Evolutionary conservation across 83 land plant genomes (phyloP).

Genomic region (Larix sibirica): DNA sequence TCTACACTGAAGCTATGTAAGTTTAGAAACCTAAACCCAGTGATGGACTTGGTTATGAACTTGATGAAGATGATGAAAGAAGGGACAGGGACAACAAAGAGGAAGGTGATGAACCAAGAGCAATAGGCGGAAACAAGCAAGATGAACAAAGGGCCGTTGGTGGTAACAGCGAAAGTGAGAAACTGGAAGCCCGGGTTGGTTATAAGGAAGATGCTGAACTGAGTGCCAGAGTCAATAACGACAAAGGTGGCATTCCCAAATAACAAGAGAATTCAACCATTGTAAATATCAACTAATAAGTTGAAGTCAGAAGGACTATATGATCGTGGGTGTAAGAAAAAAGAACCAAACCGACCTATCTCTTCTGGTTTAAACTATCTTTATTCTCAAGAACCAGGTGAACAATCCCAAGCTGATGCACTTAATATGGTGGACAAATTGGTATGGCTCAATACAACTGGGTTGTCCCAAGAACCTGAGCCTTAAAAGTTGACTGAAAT

Average conservation of each 20-base stretch:
- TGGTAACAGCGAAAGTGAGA: background rate
- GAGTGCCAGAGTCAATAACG: background rate
- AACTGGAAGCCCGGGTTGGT: too few species aligned
- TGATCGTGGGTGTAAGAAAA: background rate
- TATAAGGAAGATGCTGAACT: constrained; percentile 3
- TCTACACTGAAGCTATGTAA: constrained; percentile 8
- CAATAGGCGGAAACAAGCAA: background rate
- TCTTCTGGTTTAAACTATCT: constrained; percentile 32
- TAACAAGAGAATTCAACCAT: background rate
- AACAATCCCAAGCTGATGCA: constrained; percentile 53
- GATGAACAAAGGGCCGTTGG: background rate
- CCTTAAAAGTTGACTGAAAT: constrained; percentile 1
- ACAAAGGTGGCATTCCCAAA: background rate
- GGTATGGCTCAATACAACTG: constrained; percentile 25
- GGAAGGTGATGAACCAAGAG: background rate
- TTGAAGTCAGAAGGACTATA: background rate
- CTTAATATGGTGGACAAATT: constrained; percentile 55
- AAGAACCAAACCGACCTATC: background rate
- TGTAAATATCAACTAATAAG: background rate
- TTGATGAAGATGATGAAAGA: background rate
- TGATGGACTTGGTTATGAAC: background rate
- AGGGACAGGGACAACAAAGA: background rate
- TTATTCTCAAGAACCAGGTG: constrained; percentile 64
- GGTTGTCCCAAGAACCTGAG: constrained; percentile 24
- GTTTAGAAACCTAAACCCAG: background rate